Percentiles rank a stretch among this genome's conserved stretches.
These are phyloP conservation scores for Pseudonitzschia pungens DNA, from an alignment of 108 stramenopile genomes.

Conservation along the genomic window DNA sequence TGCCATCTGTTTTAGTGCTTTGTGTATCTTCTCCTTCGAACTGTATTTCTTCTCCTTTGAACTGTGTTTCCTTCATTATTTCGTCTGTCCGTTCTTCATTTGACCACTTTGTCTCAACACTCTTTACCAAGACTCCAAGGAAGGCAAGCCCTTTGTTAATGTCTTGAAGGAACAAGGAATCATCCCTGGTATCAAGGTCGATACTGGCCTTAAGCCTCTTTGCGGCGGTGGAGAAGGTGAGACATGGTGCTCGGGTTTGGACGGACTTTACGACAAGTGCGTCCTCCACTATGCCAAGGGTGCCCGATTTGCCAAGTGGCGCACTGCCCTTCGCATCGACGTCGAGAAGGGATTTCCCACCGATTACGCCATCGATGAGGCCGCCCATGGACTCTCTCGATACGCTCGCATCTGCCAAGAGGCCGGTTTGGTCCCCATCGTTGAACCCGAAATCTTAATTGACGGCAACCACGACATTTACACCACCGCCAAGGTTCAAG, in stretches of 20 bases:
- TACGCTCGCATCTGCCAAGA: constrained; percentile 21
- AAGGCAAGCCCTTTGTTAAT: constrained; percentile 17
- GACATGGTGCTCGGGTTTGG: constrained; percentile 25
- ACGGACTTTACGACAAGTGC: constrained; percentile 24
- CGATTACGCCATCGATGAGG: constrained; percentile 24
- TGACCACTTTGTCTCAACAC: no score
- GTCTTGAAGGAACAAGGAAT: constrained; percentile 16
- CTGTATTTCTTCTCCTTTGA: no score
- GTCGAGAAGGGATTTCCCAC: constrained; percentile 19
- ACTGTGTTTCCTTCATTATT: no score
- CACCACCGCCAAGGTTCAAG: constrained; percentile 19
- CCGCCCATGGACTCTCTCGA: constrained; percentile 16
- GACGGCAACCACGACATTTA: constrained; percentile 25
- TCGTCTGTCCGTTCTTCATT: no score
- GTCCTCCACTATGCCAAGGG: constrained; percentile 10
- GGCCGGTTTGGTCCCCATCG: constrained; percentile 18
- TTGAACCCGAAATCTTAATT: constrained; percentile 16
- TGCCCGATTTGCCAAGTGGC: constrained; percentile 23
- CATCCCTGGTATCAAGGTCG: constrained; percentile 25
- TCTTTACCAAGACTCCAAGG: constrained; percentile 23
- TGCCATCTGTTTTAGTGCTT: no score
- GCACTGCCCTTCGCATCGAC: constrained; percentile 22
- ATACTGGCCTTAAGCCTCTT: constrained; percentile 19
- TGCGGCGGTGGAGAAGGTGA: constrained; percentile 19
- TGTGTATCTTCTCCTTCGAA: no score